Conservation (phyloP, 2,329 filamentous ascomycete genomes). For the Alternaria angustiovoidea region DNA sequence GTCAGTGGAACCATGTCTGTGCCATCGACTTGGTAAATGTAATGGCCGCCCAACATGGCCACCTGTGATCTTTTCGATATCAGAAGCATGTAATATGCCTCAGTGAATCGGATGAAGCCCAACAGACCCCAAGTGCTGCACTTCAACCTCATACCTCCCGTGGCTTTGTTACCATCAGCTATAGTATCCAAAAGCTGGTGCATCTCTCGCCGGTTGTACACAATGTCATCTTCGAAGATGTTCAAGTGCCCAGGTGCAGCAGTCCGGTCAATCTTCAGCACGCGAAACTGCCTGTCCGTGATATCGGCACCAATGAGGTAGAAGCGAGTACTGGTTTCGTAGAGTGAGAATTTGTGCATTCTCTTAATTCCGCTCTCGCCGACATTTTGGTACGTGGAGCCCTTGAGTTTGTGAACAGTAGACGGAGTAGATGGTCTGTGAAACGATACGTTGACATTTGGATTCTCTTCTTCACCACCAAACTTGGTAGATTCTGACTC, state of each 20-base stretch:
- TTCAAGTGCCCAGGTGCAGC: slow-evolving; percentile 79
- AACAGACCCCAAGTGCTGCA: slow-evolving; percentile 93
- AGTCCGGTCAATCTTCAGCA: slow-evolving; percentile 94
- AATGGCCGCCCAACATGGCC: slow-evolving; percentile 94
- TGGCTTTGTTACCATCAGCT: slow-evolving; percentile 90
- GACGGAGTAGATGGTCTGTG: slow-evolving; percentile 51
- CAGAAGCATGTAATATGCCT: slow-evolving; percentile 94
- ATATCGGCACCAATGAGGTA: slow-evolving; percentile 95
- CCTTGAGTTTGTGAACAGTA: slow-evolving; percentile 48
- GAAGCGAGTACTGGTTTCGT: slow-evolving; percentile 92
- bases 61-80: slow-evolving; percentile 97
- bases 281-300: slow-evolving; percentile 85
- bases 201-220: slow-evolving; percentile 93
- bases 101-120: slow-evolving; percentile 95
- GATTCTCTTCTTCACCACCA: slow-evolving; percentile 54
- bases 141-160: slow-evolving; percentile 87
- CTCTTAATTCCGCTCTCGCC: slow-evolving; percentile 54
- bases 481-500: slow-evolving; percentile 46
- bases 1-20: slow-evolving; percentile 91
- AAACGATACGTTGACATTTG: slow-evolving; percentile 49
- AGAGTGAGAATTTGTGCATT: slow-evolving; percentile 98
- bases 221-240: slow-evolving; percentile 91
- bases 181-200: slow-evolving; percentile 92
- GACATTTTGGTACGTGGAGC: slow-evolving; percentile 52
- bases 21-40: slow-evolving; percentile 92